Base-by-base conservation (phyloP, 345 rosid species). In the Brassica rapa region DNA sequence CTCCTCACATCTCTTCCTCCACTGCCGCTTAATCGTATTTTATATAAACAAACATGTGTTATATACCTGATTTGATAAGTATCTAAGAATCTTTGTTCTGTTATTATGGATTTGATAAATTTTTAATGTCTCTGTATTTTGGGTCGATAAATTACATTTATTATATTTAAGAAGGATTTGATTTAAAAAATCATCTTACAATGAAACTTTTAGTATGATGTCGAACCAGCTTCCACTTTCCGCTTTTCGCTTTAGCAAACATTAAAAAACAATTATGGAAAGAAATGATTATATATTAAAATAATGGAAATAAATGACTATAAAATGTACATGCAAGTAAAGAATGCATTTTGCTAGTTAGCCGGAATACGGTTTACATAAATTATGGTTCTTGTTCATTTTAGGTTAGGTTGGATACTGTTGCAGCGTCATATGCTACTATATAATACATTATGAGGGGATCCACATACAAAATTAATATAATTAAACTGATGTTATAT, bases 321-420 rank as follows among this genome's bases (percentile, higher is more conserved):
- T 46, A 49, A 49, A n/a, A 49, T 49, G 16, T n/a, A 49, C 16
- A 14, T 49, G 56, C 19, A n/a, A 49, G 56, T 49, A 49, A 49
- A 5, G 56, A n/a, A 49, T 49, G 55, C 56, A 49, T 49, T 49
- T 49, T 14, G 56, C 56, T 49, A 49, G 56, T 49, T 49, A 49
- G 56, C 15, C 19, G 8, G 15, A 4, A n/a, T 49, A 49, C 56
- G 56, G 15, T 19, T n/a, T n/a, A 49, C 56, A 49, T 49, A 49
- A 49, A 49, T 49, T 53, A 53, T 53, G 59, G 59, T 53, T 55
- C 29, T 78, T 64, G 35, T 43, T 66, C 32, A 23, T 32, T 33
- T 27, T 67, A 30, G 53, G 77, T 79, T 79, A 73, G 77, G 74
- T 73, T 46, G 11, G 62, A 79, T 78, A 78, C 73, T 78, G 49